Evolutionary conservation across 106 monocot species (phyloP).

Genomic region (Allium fistulosum): DNA sequence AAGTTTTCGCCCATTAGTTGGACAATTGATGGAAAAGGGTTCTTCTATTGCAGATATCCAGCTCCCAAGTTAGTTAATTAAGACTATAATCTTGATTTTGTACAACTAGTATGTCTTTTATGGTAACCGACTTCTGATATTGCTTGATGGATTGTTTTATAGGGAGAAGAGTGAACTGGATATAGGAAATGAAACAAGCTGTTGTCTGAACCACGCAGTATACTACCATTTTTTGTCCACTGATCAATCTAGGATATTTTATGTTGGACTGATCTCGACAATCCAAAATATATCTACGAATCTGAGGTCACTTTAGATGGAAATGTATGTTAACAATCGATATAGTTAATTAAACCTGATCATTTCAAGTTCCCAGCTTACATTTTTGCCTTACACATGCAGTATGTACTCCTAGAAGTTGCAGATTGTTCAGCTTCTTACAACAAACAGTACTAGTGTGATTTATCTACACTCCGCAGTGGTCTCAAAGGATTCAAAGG

Average conservation of each 20-base stretch:
- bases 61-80: constrained; percentile 19
- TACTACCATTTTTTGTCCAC: constrained; percentile 91
- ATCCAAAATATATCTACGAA: constrained; percentile 57
- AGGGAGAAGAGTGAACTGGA: constrained; percentile 55
- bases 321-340: constrained; percentile 33
- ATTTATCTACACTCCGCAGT: constrained; percentile 48
- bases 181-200: constrained; percentile 86
- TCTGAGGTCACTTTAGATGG: constrained; percentile 70
- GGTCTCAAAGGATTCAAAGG: constrained; percentile 57
- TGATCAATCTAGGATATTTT: constrained; percentile 88
- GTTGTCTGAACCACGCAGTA: constrained; percentile 76
- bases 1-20: constrained; percentile 84
- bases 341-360: background rate
- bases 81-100: too few species aligned
- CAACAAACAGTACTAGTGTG: constrained; percentile 84
- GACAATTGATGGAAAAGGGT: constrained; percentile 90
- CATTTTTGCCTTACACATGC: constrained; percentile 13
- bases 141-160: constrained; percentile 4
- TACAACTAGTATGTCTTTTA: too few species aligned
- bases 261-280: constrained; percentile 78
- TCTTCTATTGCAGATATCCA: constrained; percentile 90
- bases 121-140: too few species aligned
- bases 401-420: constrained; percentile 66
- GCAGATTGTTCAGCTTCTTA: constrained; percentile 67
- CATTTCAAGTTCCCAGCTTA: constrained; percentile 4